Evolutionary conservation across 2,329 filamentous ascomycete genomes (phyloP).

Genomic region (Apiospora saccharicola): DNA sequence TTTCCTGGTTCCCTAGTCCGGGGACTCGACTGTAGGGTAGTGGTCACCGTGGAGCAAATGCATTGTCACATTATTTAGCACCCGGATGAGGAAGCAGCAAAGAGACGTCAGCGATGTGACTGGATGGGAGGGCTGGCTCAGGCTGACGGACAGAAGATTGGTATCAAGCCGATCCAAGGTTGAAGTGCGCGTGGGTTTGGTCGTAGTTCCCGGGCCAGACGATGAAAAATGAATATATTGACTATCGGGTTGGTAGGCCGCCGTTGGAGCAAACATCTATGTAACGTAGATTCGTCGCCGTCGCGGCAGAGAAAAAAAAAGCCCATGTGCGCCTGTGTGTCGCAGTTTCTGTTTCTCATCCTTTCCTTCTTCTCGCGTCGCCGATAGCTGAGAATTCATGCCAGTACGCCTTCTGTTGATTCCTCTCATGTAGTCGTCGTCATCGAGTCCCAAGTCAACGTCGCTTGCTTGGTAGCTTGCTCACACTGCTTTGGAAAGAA

Average conservation of each 20-base stretch:
- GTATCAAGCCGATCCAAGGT: conserved; percentile 7
- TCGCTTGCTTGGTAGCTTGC: conserved; percentile 8
- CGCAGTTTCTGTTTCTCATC: background rate
- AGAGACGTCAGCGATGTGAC: conserved; percentile 8
- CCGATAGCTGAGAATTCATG: background rate
- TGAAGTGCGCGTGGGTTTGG: background rate
- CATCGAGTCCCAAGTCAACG: background rate
- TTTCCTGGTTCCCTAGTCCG: conserved; percentile 5
- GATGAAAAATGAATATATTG: conserved; percentile 12
- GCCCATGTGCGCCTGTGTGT: background rate
- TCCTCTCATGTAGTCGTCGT: conserved; percentile 13
- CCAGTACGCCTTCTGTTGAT: background rate
- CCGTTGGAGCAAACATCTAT: conserved; percentile 14
- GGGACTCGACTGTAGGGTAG: conserved; percentile 16
- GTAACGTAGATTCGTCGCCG: conserved; percentile 9
- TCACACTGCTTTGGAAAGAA: background rate
- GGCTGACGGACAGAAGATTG: background rate
- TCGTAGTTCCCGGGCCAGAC: conserved; percentile 4
- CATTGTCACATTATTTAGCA: conserved; percentile 5
- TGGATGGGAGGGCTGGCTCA: background rate
- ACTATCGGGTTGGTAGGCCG: background rate
- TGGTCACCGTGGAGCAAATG: conserved; percentile 18
- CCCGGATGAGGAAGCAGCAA: conserved; percentile 17
- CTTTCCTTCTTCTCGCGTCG: background rate
- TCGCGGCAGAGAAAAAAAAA: background rate